Base-by-base conservation (phyloP, 176 grass and related monocot genomes). In the Oryza glumipatula region DNA sequence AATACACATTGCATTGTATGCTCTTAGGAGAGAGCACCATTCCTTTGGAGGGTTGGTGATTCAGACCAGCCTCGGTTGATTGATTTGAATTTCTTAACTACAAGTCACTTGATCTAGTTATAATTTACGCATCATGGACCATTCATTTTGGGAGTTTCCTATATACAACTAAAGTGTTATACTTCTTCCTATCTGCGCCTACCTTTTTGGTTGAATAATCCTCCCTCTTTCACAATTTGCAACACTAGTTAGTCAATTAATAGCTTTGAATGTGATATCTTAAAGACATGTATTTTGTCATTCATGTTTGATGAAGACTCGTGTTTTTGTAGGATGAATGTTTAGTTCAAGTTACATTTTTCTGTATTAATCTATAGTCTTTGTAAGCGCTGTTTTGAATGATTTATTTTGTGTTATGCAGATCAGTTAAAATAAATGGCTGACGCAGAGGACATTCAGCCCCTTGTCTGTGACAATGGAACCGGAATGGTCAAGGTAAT, bases 381-480 rank as follows among this genome's bases (percentile, higher is more conserved):
- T 77, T 8, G 15, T 24, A 69, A 56, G 26, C 4, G 3, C 11
- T 61, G 14, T 78, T 83, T 74, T 0, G 48, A 58, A 33, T 68
- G 43, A 68, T 2, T 11, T 73, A n/a, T 78, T 60, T 76, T 39
- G 5, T 19, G 63, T 11, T 70, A 51, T 70, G 73, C 64, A 86
- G 82, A 35, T 83, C 83, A 70, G 47, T 67, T 65, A 67, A 44
- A 61, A 51, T 81, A 80, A 88, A 94, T 97, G 94, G 89, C 91
- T 39, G 89, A 97, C 15, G 19, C 12, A 14, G 91, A 97, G 79
- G 94, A 97, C 45, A 97, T 97, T 78, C 94, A 97, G 72, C 92
- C 94, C 67, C 94, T 97, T 82, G 94, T 97, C 67, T 97, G 91
- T 4, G 94, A 97, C 87, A 97, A 97, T 88, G 91, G 94, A 86